Conservation (phyloP, 1,284 basidiomycete species). For the Peniophora sp. region DNA sequence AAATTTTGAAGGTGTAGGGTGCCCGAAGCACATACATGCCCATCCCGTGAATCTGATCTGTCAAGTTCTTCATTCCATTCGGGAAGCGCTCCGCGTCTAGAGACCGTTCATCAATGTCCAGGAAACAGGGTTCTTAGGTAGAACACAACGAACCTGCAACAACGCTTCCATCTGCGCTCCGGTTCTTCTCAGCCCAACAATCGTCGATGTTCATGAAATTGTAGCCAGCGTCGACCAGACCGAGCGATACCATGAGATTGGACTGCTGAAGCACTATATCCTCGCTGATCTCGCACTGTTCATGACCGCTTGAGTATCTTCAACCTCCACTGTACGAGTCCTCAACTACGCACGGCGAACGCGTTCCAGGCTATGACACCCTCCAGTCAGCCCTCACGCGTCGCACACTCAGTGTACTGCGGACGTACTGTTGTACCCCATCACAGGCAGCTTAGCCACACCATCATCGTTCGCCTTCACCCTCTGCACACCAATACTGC, state of each 20-base stretch:
- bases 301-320: too few relatives aligned
- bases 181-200: slow-evolving; percentile 47
- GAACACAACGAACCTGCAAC: slow-evolving; percentile 27
- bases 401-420: too few relatives aligned
- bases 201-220: slow-evolving; percentile 49
- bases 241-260: slow-evolving; percentile 35
- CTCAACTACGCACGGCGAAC: slow-evolving; percentile 33
- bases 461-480: slow-evolving; percentile 5
- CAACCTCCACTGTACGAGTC: too few relatives aligned
- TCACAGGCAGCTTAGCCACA: slow-evolving; percentile 19
- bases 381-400: slow-evolving; percentile 3
- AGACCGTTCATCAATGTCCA: slow-evolving; percentile 14
- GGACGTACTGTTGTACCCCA: slow-evolving; percentile 43
- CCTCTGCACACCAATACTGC: slow-evolving; percentile 18
- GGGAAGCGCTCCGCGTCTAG: slow-evolving; percentile 38
- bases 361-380: slow-evolving; percentile 47
- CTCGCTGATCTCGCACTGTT: slow-evolving; percentile 49
- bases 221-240: slow-evolving; percentile 43
- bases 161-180: slow-evolving; percentile 37
- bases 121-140: background rate
- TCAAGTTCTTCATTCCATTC: slow-evolving; percentile 42
- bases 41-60: slow-evolving; percentile 39
- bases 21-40: slow-evolving; percentile 36
- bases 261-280: slow-evolving; percentile 39
- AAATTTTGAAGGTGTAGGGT: background rate